These are phyloP conservation scores for Sclerospora graminicola DNA, from an alignment of 352 stramenopile genomes.

Conservation along the genomic window DNA sequence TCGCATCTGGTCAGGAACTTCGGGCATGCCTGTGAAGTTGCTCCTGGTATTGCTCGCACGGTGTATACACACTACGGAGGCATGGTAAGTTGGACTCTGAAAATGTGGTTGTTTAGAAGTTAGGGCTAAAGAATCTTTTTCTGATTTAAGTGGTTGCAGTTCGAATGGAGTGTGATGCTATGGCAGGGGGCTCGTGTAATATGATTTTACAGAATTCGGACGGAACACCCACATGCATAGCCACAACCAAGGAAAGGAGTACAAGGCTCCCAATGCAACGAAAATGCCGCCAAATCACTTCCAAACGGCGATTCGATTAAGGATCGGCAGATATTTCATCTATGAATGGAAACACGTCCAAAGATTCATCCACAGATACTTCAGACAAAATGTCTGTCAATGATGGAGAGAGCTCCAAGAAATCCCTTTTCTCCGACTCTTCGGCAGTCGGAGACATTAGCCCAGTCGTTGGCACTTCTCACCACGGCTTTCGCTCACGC, in stretches of 20 bases:
- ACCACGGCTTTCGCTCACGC: slow-evolving; percentile 24
- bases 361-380: neutral
- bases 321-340: slow-evolving; percentile 2
- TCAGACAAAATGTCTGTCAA: slow-evolving; percentile 2
- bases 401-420: neutral
- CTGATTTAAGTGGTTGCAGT: slow-evolving; percentile 25
- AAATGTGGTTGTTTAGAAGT: neutral
- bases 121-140: neutral
- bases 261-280: slow-evolving; percentile 11
- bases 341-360: neutral
- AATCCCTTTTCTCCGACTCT: neutral
- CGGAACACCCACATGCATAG: slow-evolving; percentile 34
- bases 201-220: slow-evolving; percentile 22
- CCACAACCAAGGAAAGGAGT: slow-evolving; percentile 56
- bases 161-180: slow-evolving; percentile 63
- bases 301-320: slow-evolving; percentile 3
- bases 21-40: too few species aligned
- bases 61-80: slow-evolving; percentile 59
- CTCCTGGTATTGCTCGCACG: slow-evolving; percentile 65
- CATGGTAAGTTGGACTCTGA: slow-evolving; percentile 18
- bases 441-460: neutral
- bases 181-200: slow-evolving; percentile 58
- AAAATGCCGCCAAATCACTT: neutral
- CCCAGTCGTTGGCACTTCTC: slow-evolving; percentile 9
- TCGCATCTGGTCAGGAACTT: too few species aligned